These are phyloP conservation scores for Antitrichia curtipendula DNA, from an alignment of 225 moss, liverwort and hornwort genomes.

Conservation along the genomic window DNA sequence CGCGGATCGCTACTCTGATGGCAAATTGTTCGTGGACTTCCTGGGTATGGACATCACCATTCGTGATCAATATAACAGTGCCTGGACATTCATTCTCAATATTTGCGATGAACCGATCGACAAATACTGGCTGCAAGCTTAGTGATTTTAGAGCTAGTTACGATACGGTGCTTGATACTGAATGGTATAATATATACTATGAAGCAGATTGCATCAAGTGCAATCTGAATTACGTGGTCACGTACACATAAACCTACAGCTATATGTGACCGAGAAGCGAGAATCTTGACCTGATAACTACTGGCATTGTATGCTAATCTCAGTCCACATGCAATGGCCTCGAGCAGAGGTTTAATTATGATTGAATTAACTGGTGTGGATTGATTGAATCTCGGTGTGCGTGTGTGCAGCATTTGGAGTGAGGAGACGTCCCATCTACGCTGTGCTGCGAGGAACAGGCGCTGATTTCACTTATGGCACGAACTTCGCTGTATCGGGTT, in stretches of 20 bases:
- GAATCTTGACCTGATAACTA: not conserved
- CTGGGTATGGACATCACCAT: not conserved
- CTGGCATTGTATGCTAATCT: not conserved
- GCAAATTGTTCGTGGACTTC: constrained; percentile 16
- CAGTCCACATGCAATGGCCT: too few relatives aligned
- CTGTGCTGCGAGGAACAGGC: constrained; percentile 22
- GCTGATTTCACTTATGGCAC: constrained; percentile 16
- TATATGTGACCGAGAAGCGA: not conserved
- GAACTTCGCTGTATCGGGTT: constrained; percentile 33
- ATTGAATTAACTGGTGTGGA: not conserved
- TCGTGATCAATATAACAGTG: not conserved
- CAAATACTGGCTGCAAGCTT: not conserved
- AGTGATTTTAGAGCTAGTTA: not conserved
- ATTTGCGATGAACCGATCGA: not conserved
- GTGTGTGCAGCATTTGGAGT: constrained; percentile 17
- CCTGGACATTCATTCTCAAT: not conserved
- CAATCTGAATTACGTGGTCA: not conserved
- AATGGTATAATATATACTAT: not conserved
- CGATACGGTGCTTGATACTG: not conserved
- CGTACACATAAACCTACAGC: too few relatives aligned
- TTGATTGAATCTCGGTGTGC: not conserved
- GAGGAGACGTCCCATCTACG: constrained; percentile 25
- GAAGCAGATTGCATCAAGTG: not conserved
- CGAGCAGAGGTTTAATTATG: not conserved
- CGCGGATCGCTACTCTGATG: constrained; percentile 16